Conservation (phyloP, 352 stramenopile genomes). For the Phytophthora megakarya region DNA sequence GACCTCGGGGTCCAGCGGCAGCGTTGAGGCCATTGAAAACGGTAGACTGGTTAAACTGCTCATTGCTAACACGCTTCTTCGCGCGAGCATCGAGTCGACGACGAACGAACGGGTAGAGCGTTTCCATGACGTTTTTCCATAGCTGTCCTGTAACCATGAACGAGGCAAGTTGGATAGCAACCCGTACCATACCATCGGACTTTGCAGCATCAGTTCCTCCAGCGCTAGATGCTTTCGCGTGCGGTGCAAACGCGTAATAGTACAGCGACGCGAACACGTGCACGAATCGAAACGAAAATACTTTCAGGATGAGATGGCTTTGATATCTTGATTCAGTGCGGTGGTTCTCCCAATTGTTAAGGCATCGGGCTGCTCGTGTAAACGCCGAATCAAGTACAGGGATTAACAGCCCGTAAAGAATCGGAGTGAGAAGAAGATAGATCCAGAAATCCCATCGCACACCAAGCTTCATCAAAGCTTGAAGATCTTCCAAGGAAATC, state of each 20-base stretch:
- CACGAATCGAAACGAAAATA: constrained; percentile 97
- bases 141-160: constrained; percentile 95
- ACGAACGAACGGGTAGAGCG: constrained; percentile 77
- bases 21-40: constrained; percentile 54
- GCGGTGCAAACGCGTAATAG: constrained; percentile 93
- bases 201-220: constrained; percentile 7
- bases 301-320: constrained; percentile 97
- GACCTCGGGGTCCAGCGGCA: constrained; percentile 15
- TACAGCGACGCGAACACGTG: constrained; percentile 97
- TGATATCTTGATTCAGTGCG: constrained; percentile 82
- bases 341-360: constrained; percentile 97
- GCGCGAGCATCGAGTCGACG: constrained; percentile 46
- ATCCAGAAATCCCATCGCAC: constrained; percentile 84
- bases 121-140: constrained; percentile 94
- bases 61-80: constrained; percentile 66
- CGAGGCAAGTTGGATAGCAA: constrained; percentile 92
- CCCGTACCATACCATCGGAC: constrained; percentile 78
- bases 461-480: constrained; percentile 58
- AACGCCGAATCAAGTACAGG: constrained; percentile 82
- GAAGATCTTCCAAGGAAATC: constrained; percentile 68
- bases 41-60: constrained; percentile 62
- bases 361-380: constrained; percentile 78
- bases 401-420: constrained; percentile 88
- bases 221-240: constrained; percentile 9
- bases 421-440: constrained; percentile 83